Evolutionary conservation across 805 yeast species (phyloP), one percentile per base, ranked within the genome.

Genomic region (Allodekkera sacchari): DNA sequence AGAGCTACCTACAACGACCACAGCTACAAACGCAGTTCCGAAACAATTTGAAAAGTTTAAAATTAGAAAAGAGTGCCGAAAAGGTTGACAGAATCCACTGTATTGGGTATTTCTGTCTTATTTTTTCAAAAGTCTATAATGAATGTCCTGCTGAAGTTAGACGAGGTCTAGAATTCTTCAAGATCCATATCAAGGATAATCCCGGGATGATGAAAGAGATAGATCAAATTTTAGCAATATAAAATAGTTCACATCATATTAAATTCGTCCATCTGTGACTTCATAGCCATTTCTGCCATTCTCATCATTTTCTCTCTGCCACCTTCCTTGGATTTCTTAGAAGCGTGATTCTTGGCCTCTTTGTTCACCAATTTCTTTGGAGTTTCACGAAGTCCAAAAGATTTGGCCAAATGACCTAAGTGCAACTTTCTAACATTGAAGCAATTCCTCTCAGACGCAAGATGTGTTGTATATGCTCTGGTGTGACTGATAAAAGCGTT

Each of bases 391-490:
- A 92, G 63, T 3, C 89, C 99, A 56, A 94, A 94, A 41, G 92
- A 71, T 54, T 92, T 92, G 14, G 97, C 96, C 47, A 94, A 63
- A 63, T 92, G 99, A 18, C 99, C 99, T 43, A 94, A 63, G 66
- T 92, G 99, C 37, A 94, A 61, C 21, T 68, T 58, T 45, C 82
- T 82, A 20, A 92, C 78, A 50, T 84, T 87, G 65, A 92, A 92
- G 41, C 69, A 74, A 30, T 67, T 71, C 50, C 88, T 73, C 55
- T 92, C 98, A 2, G 75, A 47, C 0, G 88, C 64, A 35, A 87
- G 70, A 62, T 92, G 99, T 0, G 99, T 92, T 5, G 99, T 84
- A 52, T 92, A 92, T 0, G 98, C 98, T 48, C 97, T 72, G 25
- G 92, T 66, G 52, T 89, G 97, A 38, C 95, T 79, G 11, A 81